Base-by-base conservation (phyloP, 371 early-diverging fungal genomes). In the Sporodiniella umbellata region DNA sequence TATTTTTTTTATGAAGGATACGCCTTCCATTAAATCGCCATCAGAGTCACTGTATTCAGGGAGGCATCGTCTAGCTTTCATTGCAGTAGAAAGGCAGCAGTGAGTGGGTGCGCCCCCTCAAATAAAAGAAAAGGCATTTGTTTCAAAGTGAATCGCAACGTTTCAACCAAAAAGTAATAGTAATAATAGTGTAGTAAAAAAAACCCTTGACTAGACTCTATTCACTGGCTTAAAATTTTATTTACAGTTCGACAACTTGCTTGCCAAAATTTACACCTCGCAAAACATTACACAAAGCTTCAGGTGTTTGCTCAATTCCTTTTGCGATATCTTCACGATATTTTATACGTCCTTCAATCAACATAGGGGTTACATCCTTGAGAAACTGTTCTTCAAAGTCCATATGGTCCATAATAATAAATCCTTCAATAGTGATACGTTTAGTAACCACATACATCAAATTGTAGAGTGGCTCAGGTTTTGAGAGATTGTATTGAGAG, bases 191-290 rank as follows among this genome's bases (percentile, higher is more conserved):
- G n/a, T n/a, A n/a, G n/a, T n/a, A n/a, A n/a, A n/a, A n/a, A n/a
- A n/a, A n/a, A n/a, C n/a, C n/a, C n/a, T n/a, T n/a, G n/a, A n/a
- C n/a, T n/a, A n/a, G n/a, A n/a, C n/a, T n/a, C n/a, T n/a, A n/a
- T n/a, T n/a, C n/a, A n/a, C n/a, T n/a, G n/a, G n/a, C n/a, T n/a
- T n/a, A n/a, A 31, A 7, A 14, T 21, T 43, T 21, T 35, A 38
- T 46, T 46, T 56, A 56, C 42, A 56, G 46, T 19, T 55, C 49
- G 23, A 75, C 77, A 60, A 86, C 62, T 68, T 84, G 78, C 80
- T 94, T 94, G 52, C 95, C 95, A 53, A 84, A 83, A 75, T 92
- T 93, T n/a, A 66, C 76, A 33, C 93, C 93, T 45, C 81, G 79
- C 54, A 92, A 76, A 54, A 95, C 69, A 44, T 79, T 84, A 23